Percentiles rank a stretch among this genome's conserved stretches.
phyloP scores from a whole-genome alignment of 495 filamentous ascomycete species.

The Letharia lupina region DNA sequence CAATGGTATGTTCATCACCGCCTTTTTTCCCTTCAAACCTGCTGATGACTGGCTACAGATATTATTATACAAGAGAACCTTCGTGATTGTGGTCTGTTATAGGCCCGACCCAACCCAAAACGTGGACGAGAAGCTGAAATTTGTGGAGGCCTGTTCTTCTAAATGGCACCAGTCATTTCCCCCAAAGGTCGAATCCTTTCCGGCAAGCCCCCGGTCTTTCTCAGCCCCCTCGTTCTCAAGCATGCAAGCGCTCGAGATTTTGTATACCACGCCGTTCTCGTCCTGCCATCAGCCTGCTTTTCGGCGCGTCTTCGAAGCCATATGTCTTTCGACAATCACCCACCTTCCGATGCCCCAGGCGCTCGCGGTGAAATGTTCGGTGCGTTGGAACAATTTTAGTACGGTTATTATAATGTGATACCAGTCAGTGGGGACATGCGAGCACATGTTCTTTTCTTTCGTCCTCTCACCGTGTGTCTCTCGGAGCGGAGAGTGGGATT shows the following conservation, averaged over 20 bases:
- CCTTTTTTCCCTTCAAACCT: neutral
- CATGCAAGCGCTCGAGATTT: slow-evolving; percentile 13
- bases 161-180: slow-evolving; percentile 6
- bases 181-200: slow-evolving; percentile 3
- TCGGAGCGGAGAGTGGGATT: neutral
- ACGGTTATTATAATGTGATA: slow-evolving; percentile 19
- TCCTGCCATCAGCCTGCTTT: slow-evolving; percentile 4
- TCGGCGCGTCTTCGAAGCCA: slow-evolving; percentile 13
- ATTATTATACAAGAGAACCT: slow-evolving; percentile 99
- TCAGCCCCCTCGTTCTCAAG: slow-evolving; percentile 9
- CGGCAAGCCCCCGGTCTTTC: slow-evolving; percentile 3
- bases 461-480: neutral
- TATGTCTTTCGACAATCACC: neutral
- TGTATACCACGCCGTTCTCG: slow-evolving; percentile 14
- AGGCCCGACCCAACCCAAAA: slow-evolving; percentile 29
- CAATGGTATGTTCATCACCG: slow-evolving; percentile 62
- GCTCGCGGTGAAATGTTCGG: slow-evolving; percentile 8
- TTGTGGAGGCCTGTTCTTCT: slow-evolving; percentile 26
- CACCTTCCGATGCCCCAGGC: slow-evolving; percentile 9
- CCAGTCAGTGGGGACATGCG: slow-evolving; percentile 11
- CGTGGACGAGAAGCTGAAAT: slow-evolving; percentile 25
- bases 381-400: slow-evolving; percentile 1
- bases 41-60: slow-evolving; percentile 47
- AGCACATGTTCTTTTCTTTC: slow-evolving; percentile 3
- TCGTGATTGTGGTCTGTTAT: slow-evolving; percentile 95